phyloP scores from a whole-genome alignment of 2,329 filamentous ascomycete species.

The Aspergillus flavus region DNA sequence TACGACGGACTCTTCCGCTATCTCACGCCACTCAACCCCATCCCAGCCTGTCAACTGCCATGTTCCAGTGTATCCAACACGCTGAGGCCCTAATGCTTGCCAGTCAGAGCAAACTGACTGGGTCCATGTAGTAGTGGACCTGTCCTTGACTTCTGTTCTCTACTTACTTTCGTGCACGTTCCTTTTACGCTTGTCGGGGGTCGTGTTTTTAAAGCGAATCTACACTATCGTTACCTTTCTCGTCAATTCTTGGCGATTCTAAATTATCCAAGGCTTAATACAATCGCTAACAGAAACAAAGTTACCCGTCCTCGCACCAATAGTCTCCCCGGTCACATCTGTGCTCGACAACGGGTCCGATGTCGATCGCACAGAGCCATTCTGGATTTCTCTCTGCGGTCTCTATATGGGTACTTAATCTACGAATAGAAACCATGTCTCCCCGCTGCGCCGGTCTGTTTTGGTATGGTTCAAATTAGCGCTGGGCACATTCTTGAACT shows the following conservation, averaged over 20 bases:
- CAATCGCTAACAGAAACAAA: conserved; percentile 22
- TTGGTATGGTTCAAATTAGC: conserved; percentile 20
- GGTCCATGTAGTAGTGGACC: conserved; percentile 6
- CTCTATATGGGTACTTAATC: conserved; percentile 23
- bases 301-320: conserved; percentile 27
- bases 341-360: conserved; percentile 22
- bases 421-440: conserved; percentile 20
- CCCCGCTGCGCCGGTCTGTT: conserved; percentile 15
- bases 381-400: conserved; percentile 24
- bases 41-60: conserved; percentile 25
- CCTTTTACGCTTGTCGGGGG: background rate
- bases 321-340: conserved; percentile 24
- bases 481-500: conserved; percentile 19
- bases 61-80: conserved; percentile 8
- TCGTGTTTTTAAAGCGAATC: background rate
- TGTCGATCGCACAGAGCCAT: conserved; percentile 29
- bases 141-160: conserved; percentile 10
- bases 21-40: conserved; percentile 25
- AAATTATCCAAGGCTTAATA: conserved; percentile 6
- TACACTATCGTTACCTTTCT: background rate
- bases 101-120: conserved; percentile 11
- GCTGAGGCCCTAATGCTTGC: conserved; percentile 8
- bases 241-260: conserved; percentile 6
- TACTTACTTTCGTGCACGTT: conserved; percentile 9
- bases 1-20: conserved; percentile 20